These are phyloP conservation scores for Dissophora globulifera DNA, from an alignment of 192 early-diverging fungal genomes.

Conservation along the genomic window DNA sequence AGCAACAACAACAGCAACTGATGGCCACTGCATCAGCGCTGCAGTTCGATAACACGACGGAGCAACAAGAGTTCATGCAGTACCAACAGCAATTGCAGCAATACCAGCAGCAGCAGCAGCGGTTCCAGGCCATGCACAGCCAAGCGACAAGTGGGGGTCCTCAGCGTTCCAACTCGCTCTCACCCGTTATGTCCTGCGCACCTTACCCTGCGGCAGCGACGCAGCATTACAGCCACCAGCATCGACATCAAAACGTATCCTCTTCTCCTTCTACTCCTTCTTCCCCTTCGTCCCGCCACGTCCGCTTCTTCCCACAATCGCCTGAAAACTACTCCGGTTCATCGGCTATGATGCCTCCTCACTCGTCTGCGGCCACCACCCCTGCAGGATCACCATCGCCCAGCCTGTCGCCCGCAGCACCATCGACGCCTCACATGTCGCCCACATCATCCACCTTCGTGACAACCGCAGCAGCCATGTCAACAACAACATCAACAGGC, in stretches of 20 bases:
- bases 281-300: not conserved
- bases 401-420: slow-evolving; percentile 1
- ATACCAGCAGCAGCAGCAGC: slow-evolving; percentile 7
- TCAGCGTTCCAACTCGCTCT: slow-evolving; percentile 9
- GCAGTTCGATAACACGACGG: not conserved
- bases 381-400: not conserved
- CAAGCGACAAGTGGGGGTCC: slow-evolving; percentile 1
- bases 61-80: not conserved
- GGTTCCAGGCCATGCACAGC: slow-evolving; percentile 5
- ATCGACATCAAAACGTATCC: not conserved
- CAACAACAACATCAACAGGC: not conserved
- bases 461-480: not conserved
- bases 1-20: not conserved
- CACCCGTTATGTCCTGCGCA: slow-evolving; percentile 4
- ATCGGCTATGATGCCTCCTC: not conserved
- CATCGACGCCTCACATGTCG: slow-evolving; percentile 11
- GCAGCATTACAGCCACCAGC: not conserved
- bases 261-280: slow-evolving; percentile 13
- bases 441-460: not conserved
- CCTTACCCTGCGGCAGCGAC: slow-evolving; percentile 6
- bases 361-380: not conserved
- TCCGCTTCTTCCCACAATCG: slow-evolving; percentile 1
- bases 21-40: not conserved
- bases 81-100: slow-evolving; percentile 18
- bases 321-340: not conserved